Percentiles rank a stretch among this genome's conserved stretches.
Evolutionary conservation across 805 yeast species (phyloP).

Genomic region (Cyberlindnera lachancei): DNA sequence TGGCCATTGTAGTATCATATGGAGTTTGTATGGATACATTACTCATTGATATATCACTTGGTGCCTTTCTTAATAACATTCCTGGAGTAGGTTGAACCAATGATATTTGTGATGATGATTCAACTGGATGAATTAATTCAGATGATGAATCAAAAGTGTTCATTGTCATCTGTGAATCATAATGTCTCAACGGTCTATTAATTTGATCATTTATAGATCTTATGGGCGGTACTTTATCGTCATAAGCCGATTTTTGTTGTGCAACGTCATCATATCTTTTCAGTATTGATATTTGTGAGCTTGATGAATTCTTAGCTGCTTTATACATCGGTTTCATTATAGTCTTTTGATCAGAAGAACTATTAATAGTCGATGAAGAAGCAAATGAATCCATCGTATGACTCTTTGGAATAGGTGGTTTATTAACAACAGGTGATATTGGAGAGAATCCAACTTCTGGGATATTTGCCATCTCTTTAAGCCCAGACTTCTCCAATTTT

Average conservation of each 20-base stretch:
- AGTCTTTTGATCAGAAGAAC: too few relatives aligned
- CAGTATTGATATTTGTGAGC: slow-evolving; percentile 5
- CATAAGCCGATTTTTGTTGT: neutral
- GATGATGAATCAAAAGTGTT: too few relatives aligned
- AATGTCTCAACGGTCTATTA: neutral
- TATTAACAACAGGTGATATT: slow-evolving; percentile 2
- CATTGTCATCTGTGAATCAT: neutral
- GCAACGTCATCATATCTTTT: neutral
- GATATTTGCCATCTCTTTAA: slow-evolving; percentile 1
- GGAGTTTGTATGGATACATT: neutral
- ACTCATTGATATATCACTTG: neutral
- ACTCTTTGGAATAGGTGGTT: slow-evolving; percentile 4
- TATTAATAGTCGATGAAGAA: slow-evolving; percentile 3
- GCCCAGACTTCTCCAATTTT: slow-evolving; percentile 2
- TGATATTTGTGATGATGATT: neutral
- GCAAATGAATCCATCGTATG: slow-evolving; percentile 6
- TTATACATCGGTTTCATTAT: too few relatives aligned
- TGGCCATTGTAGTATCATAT: neutral
- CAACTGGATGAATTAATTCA: neutral
- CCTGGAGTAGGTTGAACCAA: neutral
- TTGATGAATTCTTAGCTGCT: slow-evolving; percentile 2
- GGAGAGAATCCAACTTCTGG: slow-evolving; percentile 2
- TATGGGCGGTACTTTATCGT: neutral
- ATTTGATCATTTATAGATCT: too few relatives aligned
- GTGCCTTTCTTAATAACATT: neutral